phyloP scores from a whole-genome alignment of 23 red algal genomes.

The Pyropia haitanensis region DNA sequence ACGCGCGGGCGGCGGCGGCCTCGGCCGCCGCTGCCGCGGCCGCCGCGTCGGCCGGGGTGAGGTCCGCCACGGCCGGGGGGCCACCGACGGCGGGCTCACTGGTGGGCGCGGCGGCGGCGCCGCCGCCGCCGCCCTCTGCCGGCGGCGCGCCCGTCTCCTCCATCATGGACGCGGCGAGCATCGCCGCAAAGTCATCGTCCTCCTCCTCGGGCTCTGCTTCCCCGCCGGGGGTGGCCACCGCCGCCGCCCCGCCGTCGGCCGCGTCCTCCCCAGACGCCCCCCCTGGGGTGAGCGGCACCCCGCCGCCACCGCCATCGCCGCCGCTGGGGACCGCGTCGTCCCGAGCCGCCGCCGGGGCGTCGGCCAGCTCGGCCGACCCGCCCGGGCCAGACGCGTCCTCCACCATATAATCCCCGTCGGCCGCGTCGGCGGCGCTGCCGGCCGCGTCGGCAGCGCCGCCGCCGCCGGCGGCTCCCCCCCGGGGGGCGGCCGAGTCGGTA shows the following conservation, averaged over 20 bases:
- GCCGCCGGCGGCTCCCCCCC: background rate
- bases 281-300: background rate
- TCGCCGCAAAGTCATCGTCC: background rate
- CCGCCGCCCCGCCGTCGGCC: background rate
- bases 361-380: no score
- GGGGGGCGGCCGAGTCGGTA: slow-evolving; percentile 2
- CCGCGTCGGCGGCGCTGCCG: slow-evolving; percentile 2
- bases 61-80: background rate
- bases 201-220: slow-evolving; percentile 1
- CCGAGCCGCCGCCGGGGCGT: no score
- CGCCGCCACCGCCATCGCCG: no score
- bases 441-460: slow-evolving; percentile 1
- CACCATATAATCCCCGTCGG: background rate
- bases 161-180: no score
- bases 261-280: slow-evolving; percentile 3
- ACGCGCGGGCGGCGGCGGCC: background rate
- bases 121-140: slow-evolving; percentile 6
- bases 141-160: background rate
- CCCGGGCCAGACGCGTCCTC: no score
- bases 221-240: slow-evolving; percentile 6
- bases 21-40: slow-evolving; percentile 1
- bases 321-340: no score
- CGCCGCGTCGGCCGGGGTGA: slow-evolving; percentile 18
- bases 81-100: background rate
- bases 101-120: no score